Percentiles rank a stretch among this genome's conserved stretches.
Evolutionary conservation across 257 asterid genomes (phyloP).

Genomic region (Fraxinus americana): DNA sequence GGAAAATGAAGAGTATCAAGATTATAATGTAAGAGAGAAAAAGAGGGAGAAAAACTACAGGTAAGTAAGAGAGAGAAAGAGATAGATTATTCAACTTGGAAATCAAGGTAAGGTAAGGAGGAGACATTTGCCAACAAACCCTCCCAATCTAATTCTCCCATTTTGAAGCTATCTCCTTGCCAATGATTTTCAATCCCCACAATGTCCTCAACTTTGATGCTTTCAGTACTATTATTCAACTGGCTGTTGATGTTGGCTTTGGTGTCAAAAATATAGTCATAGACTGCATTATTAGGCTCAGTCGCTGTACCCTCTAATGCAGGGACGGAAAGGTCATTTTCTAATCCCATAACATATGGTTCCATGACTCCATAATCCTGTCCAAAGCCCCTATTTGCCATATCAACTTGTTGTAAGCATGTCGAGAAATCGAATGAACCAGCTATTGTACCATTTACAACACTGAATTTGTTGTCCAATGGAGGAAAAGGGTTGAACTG

Average conservation of each 20-base stretch:
- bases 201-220: slow-evolving; percentile 55
- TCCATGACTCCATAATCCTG: slow-evolving; percentile 52
- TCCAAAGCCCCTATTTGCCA: slow-evolving; percentile 28
- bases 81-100: slow-evolving; percentile 50
- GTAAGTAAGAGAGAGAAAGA: not conserved
- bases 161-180: slow-evolving; percentile 68
- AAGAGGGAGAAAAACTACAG: not conserved
- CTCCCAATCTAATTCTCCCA: slow-evolving; percentile 95
- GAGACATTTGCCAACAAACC: slow-evolving; percentile 96
- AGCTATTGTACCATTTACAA: slow-evolving; percentile 2
- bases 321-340: slow-evolving; percentile 71
- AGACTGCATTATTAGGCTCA: slow-evolving; percentile 24
- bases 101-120: slow-evolving; percentile 87
- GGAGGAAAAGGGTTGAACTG: slow-evolving; percentile 61
- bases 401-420: not conserved
- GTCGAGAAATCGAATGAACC: slow-evolving; percentile 21
- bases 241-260: slow-evolving; percentile 16
- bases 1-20: not conserved
- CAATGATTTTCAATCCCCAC: slow-evolving; percentile 71
- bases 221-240: slow-evolving; percentile 18
- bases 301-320: slow-evolving; percentile 46
- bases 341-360: slow-evolving; percentile 57
- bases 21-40: not conserved
- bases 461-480: slow-evolving; percentile 22
- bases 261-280: slow-evolving; percentile 38